A percentile compares a stretch with the other conserved stretches of the same genome.
phyloP scores from a whole-genome alignment of 345 rosid species.

The Populus deltoides region DNA sequence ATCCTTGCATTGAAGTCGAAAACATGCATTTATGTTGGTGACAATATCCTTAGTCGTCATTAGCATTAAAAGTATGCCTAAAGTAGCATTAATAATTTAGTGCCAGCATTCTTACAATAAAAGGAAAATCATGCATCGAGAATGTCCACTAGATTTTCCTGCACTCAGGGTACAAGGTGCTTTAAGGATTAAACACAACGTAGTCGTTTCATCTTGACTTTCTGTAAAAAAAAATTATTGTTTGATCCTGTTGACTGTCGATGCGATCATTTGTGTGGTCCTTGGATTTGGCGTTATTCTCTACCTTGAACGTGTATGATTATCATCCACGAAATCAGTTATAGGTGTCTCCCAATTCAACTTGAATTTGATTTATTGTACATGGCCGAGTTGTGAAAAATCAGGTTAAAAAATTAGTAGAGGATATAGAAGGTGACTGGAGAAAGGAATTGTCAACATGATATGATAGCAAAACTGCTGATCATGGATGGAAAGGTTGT shows the following conservation, averaged over 20 bases:
- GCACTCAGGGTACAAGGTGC: not conserved
- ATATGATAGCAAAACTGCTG: too few species aligned
- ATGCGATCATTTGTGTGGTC: constrained; percentile 26
- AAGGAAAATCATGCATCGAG: constrained; percentile 4
- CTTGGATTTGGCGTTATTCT: constrained; percentile 6
- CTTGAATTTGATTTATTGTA: not conserved
- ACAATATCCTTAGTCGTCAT: not conserved
- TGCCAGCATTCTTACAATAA: not conserved
- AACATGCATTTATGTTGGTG: not conserved
- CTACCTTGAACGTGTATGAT: constrained; percentile 10
- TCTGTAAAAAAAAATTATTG: not conserved
- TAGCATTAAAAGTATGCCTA: not conserved
- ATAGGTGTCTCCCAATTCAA: not conserved
- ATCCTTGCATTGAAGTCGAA: not conserved
- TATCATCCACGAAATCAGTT: not conserved
- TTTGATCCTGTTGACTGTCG: not conserved
- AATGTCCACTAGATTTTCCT: not conserved
- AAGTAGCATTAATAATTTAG: not conserved
- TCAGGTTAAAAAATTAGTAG: not conserved
- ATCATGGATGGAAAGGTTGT: too few species aligned
- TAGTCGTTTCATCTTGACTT: constrained; percentile 5
- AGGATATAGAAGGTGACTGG: too few species aligned
- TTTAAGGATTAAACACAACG: not conserved
- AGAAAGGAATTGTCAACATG: too few species aligned
- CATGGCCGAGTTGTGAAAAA: not conserved